Conservation (phyloP, 345 rosid genomes). For the Crucihimalaya himalaica region DNA sequence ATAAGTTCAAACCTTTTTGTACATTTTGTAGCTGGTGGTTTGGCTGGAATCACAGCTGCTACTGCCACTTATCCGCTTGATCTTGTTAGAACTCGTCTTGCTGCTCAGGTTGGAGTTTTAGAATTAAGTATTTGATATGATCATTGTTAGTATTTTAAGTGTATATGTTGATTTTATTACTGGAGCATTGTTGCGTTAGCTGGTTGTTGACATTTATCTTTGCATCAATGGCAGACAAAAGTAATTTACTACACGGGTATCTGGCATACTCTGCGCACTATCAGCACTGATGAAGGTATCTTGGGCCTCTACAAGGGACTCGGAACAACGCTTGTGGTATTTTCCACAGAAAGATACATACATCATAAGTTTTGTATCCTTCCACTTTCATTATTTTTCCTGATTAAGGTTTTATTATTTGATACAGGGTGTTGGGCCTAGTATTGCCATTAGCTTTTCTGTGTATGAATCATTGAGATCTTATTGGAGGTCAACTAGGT, state of each 20-base stretch:
- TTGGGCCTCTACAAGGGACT: constrained; percentile 92
- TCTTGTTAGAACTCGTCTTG: constrained; percentile 96
- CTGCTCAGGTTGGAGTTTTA: constrained; percentile 73
- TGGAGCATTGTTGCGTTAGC: constrained; percentile 15
- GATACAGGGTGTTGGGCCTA: constrained; percentile 88
- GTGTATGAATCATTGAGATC: constrained; percentile 86
- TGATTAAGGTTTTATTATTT: constrained; percentile 14
- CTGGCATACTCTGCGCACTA: constrained; percentile 74
- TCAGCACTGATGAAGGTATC: constrained; percentile 72
- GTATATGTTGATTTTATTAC: not conserved
- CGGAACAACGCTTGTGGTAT: constrained; percentile 85
- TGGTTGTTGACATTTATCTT: constrained; percentile 11
- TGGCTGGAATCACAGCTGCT: constrained; percentile 98
- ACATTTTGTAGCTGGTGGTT: constrained; percentile 83
- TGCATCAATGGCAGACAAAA: constrained; percentile 60
- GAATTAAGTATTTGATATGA: not conserved
- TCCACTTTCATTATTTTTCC: not conserved
- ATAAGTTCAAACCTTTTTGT: constrained; percentile 59
- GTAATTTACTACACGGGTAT: constrained; percentile 78
- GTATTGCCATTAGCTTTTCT: constrained; percentile 87
- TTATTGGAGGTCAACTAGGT: constrained; percentile 80
- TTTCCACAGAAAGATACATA: constrained; percentile 13
- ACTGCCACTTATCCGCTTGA: constrained; percentile 94
- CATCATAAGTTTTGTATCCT: constrained; percentile 9
- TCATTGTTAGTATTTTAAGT: not conserved